Evolutionary conservation across 331 rosid species (phyloP), one percentile per base, ranked within the genome.

Genomic region (Stylosanthes scabra): DNA sequence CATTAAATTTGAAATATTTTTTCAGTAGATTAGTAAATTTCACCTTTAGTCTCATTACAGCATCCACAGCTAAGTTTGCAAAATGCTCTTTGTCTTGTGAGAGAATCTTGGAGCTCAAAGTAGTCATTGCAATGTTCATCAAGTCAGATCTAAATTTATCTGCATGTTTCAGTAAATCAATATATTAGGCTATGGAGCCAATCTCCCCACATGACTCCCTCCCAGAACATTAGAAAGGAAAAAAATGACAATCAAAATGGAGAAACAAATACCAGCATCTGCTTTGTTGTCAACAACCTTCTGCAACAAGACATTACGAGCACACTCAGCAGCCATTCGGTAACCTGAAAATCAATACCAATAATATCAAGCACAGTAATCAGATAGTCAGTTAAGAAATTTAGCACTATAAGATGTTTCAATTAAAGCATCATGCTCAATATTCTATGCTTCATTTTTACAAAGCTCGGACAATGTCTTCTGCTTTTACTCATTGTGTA

Each of bases 291-390:
- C 99, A 61, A 90, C 87, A 56, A 90, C 99, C 82, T 82, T 95
- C 66, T 42, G 81, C 78, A 87, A 83, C 85, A 95, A 81, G 45
- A 96, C 92, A 88, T 88, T 56, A 16, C 89, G 93, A 15, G 99
- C 97, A 81, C 97, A 95, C 83, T 90, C 99, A 28, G 89, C 89
- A 16, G 99, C 99, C 99, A 95, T 91, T 60, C 97, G 92, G 76
- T 84, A 95, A 83, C 99, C 99, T 95, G 77, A 79, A 71, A n/a
- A 78, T 42, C 39, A 78, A 40, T 42, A 51, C 31, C 42, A 5
- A 7, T 16, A 11, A 52, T 37, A 65, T 63, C 40, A 41, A 34
- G 67, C 61, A 75, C 44, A 8, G n/a, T 16, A 41, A 52, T 41
- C 45, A 28, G 12, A 73, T 11, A 57, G 75, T 60, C 41, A 56